Base-by-base conservation (phyloP, 2,329 filamentous ascomycete species). In the Fusarium devonianum region DNA sequence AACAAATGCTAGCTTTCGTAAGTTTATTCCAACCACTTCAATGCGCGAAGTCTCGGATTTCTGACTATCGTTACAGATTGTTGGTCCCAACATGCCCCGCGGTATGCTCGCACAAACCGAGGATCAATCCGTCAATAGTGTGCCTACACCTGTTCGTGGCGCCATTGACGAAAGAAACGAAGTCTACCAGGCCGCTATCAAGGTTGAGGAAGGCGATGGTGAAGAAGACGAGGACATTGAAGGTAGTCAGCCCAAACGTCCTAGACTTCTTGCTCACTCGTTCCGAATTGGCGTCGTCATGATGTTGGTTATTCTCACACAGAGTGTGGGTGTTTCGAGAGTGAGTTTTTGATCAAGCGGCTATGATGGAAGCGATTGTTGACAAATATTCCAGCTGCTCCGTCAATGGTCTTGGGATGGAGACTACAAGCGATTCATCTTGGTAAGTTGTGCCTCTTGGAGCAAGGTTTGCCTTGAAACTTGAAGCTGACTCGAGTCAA, bases 131-230 rank as follows among this genome's bases (percentile, higher is more conserved):
- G 3, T 59, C 57, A n/a, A 29, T 56, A 3, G 52, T 54, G 2
- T 43, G 46, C 0, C 32, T 44, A 60, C 63, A 6, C 61, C 62
- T 7, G 49, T 66, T 4, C 63, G 63, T 11, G 63, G 63, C 17
- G 63, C 54, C 2, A 62, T 66, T 33, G 58, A 66, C 16, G 63
- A 66, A 49, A 63, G 48, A 22, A 54, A 66, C 30, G 57, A 62
- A 17, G 26, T 66, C 10, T 66, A 65, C 33, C 55, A 56, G 10
- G 53, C 47, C 1, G 63, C 63, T 7, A 55, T 66, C 40, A 56
- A 62, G 21, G 61, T 66, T 2, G 63, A 66, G 7, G 64, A 66
- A 39, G 64, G 64, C 1, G 48, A 70, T 4, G 49, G 28, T 3
- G 63, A 62, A 0, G 40, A 25, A 0, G 58, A 63, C 3, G 58